Conservation (phyloP, 805 yeast species). For the Maudiozyma turicensis region DNA sequence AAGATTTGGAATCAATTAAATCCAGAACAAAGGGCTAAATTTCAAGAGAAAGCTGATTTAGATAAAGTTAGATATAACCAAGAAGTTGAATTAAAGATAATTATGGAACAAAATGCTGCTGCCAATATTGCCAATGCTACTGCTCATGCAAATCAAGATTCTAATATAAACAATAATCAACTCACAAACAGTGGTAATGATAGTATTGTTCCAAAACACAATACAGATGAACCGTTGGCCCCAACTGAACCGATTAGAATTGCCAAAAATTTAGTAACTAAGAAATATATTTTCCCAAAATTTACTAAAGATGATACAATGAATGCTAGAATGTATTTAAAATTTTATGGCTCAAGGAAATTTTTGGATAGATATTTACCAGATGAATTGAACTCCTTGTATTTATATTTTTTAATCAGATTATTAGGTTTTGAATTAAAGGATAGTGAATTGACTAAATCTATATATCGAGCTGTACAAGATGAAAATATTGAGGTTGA, state of each 20-base stretch:
- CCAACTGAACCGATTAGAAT: slow-evolving; percentile 15
- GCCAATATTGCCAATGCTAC: background rate
- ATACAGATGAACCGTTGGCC: slow-evolving; percentile 10
- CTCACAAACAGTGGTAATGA: background rate
- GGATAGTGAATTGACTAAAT: slow-evolving; percentile 27
- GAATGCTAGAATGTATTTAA: slow-evolving; percentile 44
- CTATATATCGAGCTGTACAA: slow-evolving; percentile 20
- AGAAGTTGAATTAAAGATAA: background rate
- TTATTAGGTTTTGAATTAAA: slow-evolving; percentile 50
- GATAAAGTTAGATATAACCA: background rate
- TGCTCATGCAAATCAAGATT: background rate
- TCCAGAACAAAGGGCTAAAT: background rate
- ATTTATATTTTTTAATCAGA: slow-evolving; percentile 45
- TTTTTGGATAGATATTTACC: slow-evolving; percentile 59
- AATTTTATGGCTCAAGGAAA: slow-evolving; percentile 45
- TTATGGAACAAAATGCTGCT: background rate
- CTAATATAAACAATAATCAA: background rate
- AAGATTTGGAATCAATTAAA: background rate
- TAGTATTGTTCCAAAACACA: background rate
- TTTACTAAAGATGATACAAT: slow-evolving; percentile 36
- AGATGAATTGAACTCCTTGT: slow-evolving; percentile 46
- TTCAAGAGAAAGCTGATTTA: background rate
- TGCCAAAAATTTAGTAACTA: slow-evolving; percentile 18
- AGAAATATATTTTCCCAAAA: slow-evolving; percentile 30
- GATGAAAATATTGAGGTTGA: slow-evolving; percentile 10